Base-by-base conservation (phyloP, 192 early-diverging fungal genomes). In the Linnemannia elongata region DNA sequence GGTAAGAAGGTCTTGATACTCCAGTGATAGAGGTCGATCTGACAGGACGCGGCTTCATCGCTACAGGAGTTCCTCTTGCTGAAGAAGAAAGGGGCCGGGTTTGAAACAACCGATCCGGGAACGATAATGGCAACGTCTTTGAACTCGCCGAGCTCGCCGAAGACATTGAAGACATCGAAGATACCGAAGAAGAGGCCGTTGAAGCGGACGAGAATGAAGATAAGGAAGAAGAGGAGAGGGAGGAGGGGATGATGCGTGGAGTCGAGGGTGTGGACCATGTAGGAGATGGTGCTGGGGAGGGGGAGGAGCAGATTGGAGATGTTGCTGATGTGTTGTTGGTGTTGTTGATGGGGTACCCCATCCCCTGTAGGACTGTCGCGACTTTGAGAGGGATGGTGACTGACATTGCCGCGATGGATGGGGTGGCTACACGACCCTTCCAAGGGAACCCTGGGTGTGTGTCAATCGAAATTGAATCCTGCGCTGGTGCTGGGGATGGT, bases 301-400 rank as follows among this genome's bases (percentile, higher is more conserved):
- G 68, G 27, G 41, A 35, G 24, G 60, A 38, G 6, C 54, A 80
- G 22, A 55, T 27, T 44, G 45, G 45, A 20, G 78, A 73, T 12
- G 55, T 74, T 55, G 41, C 72, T 44, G 78, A 42, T 24, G 76
- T 49, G 9, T 77, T 17, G 52, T 22, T 55, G 76, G 24, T 47
- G 39, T 60, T 77, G 63, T 77, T 69, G n/a, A 77, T 44, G 18
- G 74, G 74, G 17, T 69, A 77, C 0, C 76, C 76, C 63, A 77
- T 68, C 30, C 47, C 76, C 8, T 47, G 35, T 27, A 77, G 45
- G 17, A 68, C 66, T 20, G 60, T 77, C 24, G 66, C 76, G 13
- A 66, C 66, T 66, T 77, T 77, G 10, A 44, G 76, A 13, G 76
- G 76, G 30, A 69, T 52, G 12, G 39, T 42, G 6, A 57, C 30